Evolutionary conservation across 257 asterid genomes (phyloP).

Genomic region (Penstemon barbatus): DNA sequence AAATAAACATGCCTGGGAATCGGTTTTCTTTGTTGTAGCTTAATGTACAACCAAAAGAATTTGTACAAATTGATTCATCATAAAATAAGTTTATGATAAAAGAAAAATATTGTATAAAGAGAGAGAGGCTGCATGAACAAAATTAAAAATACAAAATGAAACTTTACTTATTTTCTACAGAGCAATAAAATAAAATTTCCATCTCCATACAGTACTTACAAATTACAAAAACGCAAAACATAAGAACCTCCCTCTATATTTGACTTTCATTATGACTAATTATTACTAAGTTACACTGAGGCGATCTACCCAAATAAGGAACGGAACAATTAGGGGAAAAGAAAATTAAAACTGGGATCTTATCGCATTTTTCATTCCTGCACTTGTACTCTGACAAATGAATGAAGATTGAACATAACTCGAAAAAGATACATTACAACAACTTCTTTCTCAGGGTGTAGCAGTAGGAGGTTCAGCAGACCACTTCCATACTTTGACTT

Average conservation of each 20-base stretch:
- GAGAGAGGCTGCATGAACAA: too few relatives aligned
- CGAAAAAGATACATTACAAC: neutral
- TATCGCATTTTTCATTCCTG: constrained; percentile 8
- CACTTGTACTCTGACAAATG: neutral
- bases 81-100: too few relatives aligned
- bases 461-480: too few relatives aligned
- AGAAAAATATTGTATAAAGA: too few relatives aligned
- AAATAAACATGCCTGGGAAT: too few relatives aligned
- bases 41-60: too few relatives aligned
- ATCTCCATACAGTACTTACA: neutral
- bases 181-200: too few relatives aligned
- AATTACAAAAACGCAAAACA: constrained; percentile 3
- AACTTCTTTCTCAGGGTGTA: neutral
- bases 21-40: too few relatives aligned
- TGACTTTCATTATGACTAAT: neutral
- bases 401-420: constrained; percentile 2
- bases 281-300: constrained; percentile 10
- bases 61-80: too few relatives aligned
- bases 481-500: constrained; percentile 25
- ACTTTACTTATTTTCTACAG: too few relatives aligned
- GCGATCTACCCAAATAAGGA: neutral
- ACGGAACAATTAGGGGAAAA: neutral
- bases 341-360: neutral
- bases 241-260: neutral
- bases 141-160: too few relatives aligned